Percentiles rank a stretch among this genome's conserved stretches.
These are phyloP conservation scores for Ceratobasidium sp. DNA, from an alignment of 1,284 basidiomycete species.

Conservation along the genomic window DNA sequence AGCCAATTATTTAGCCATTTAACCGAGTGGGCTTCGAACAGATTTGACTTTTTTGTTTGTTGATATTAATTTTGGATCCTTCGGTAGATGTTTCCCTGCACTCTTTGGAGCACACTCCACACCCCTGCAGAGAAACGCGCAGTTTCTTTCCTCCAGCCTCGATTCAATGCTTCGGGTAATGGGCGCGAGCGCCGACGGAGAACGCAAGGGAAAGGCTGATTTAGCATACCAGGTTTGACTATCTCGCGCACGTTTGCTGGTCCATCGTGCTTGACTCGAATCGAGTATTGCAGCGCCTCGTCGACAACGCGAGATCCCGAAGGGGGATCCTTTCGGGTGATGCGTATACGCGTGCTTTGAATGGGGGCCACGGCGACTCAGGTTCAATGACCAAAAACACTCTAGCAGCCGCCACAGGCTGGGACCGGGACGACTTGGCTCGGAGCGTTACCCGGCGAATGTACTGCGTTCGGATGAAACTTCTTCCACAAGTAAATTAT, in stretches of 20 bases:
- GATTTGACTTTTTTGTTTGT: not conserved
- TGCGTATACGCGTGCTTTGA: not conserved
- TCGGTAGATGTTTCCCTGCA: slow-evolving; percentile 11
- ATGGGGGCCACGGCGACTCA: not conserved
- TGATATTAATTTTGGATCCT: not conserved
- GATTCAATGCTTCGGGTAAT: slow-evolving; percentile 20
- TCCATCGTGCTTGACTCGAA: not conserved
- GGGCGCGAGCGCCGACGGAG: slow-evolving; percentile 6
- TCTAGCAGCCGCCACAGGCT: not conserved
- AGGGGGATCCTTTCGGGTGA: not conserved
- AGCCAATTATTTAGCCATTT: slow-evolving; percentile 14
- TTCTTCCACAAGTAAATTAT: slow-evolving; percentile 24
- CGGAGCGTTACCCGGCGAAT: slow-evolving; percentile 19
- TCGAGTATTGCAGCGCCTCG: not conserved
- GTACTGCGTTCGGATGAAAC: slow-evolving; percentile 17
- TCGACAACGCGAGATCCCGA: not conserved
- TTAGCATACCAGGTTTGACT: not conserved
- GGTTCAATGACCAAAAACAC: slow-evolving; percentile 10
- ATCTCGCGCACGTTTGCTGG: not conserved
- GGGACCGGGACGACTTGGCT: slow-evolving; percentile 13
- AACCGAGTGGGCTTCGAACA: slow-evolving; percentile 8
- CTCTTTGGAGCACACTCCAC: slow-evolving; percentile 23
- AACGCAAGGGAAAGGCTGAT: not conserved
- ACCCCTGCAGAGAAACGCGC: slow-evolving; percentile 21
- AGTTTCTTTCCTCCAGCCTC: slow-evolving; percentile 17